phyloP scores from a whole-genome alignment of 2,329 filamentous ascomycete species.

The Pseudogymnoascus sp. region DNA sequence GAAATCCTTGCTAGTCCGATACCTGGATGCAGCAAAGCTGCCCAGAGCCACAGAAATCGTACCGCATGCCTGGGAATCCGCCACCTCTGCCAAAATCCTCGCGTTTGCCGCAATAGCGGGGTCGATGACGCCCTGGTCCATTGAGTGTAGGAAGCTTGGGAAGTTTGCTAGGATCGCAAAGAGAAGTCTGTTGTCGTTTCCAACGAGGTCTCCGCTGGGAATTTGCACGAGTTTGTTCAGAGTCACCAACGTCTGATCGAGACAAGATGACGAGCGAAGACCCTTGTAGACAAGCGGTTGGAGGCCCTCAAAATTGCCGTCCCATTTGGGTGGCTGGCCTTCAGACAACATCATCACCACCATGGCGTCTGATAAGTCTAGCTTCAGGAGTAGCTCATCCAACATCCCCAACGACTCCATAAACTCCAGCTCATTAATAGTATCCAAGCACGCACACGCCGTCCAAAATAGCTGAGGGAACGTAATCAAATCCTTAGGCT shows the following conservation, averaged over 20 bases:
- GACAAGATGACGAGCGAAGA: slow-evolving; percentile 73
- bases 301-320: slow-evolving; percentile 78
- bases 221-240: slow-evolving; percentile 71
- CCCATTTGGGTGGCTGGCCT: slow-evolving; percentile 77
- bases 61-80: slow-evolving; percentile 61
- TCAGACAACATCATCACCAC: slow-evolving; percentile 66
- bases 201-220: slow-evolving; percentile 71
- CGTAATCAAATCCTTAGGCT: slow-evolving; percentile 68
- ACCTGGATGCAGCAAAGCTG: slow-evolving; percentile 59
- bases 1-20: slow-evolving; percentile 65
- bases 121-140: slow-evolving; percentile 56
- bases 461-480: slow-evolving; percentile 98
- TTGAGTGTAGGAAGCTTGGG: slow-evolving; percentile 70
- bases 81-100: slow-evolving; percentile 59
- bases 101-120: slow-evolving; percentile 53
- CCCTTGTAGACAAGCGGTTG: slow-evolving; percentile 86
- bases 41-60: slow-evolving; percentile 61
- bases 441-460: slow-evolving; percentile 89
- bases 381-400: slow-evolving; percentile 71
- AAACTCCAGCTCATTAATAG: slow-evolving; percentile 93
- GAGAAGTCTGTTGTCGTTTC: slow-evolving; percentile 71
- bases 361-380: slow-evolving; percentile 65
- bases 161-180: slow-evolving; percentile 89
- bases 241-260: slow-evolving; percentile 67
- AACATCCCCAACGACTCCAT: slow-evolving; percentile 87